Conservation (phyloP, 2,329 filamentous ascomycete species). For the Microcyclospora pomicola region DNA sequence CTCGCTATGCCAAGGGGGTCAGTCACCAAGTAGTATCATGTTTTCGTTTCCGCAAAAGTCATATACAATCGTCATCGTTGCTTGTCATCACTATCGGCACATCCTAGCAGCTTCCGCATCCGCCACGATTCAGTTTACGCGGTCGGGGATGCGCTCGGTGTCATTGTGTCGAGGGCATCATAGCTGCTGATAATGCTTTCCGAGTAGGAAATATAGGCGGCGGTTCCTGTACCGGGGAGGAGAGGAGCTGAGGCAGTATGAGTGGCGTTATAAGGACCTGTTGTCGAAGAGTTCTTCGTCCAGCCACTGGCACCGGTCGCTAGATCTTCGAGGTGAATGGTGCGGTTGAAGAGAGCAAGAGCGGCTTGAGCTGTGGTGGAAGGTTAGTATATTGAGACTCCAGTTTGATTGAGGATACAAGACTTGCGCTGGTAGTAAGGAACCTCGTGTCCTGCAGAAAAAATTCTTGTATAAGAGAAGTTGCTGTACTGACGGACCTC, state of each 20-base stretch:
- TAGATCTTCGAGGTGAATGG: constrained; percentile 23
- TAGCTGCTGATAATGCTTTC: constrained; percentile 3
- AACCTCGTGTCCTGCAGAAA: constrained; percentile 28
- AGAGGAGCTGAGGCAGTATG: constrained; percentile 25
- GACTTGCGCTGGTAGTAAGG: constrained; percentile 23
- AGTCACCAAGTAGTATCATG: too few species aligned
- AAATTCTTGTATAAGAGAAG: constrained; percentile 15
- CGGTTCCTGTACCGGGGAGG: constrained; percentile 15
- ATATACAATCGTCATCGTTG: too few species aligned
- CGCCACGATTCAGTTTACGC: neutral
- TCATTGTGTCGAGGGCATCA: constrained; percentile 2
- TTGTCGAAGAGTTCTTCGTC: constrained; percentile 20
- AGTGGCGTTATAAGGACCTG: constrained; percentile 22
- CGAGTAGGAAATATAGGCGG: constrained; percentile 1
- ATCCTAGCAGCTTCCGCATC: too few species aligned
- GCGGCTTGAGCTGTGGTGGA: constrained; percentile 14
- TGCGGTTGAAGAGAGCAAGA: constrained; percentile 18
- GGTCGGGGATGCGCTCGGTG: constrained; percentile 1
- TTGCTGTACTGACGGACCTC: constrained; percentile 18
- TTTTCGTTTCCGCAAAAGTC: too few species aligned
- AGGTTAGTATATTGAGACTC: neutral
- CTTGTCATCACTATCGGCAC: too few species aligned
- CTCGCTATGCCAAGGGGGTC: too few species aligned
- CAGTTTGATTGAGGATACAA: too few species aligned
- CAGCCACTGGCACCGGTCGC: constrained; percentile 22